Conservation (phyloP, 768 basidiomycete species). For the Pleurotus sapidus region DNA sequence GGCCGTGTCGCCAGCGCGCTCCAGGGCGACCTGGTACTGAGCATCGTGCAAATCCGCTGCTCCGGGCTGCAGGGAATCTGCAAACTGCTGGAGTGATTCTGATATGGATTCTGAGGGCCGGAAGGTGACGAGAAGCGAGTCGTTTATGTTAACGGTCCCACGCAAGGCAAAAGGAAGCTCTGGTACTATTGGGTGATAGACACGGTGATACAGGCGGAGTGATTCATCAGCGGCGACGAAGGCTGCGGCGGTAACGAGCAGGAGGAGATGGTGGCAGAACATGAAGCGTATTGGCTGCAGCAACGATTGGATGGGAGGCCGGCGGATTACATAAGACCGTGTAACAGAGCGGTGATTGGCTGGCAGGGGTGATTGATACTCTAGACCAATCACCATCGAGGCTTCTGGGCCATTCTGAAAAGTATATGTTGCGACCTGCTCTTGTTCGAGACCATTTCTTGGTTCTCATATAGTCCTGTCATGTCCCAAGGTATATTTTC, state of each 20-base stretch:
- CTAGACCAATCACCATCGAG: slow-evolving; percentile 7
- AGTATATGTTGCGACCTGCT: neutral
- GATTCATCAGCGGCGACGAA: slow-evolving; percentile 13
- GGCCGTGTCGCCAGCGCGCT: slow-evolving; percentile 36
- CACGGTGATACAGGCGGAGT: slow-evolving; percentile 44
- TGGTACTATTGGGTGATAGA: slow-evolving; percentile 44
- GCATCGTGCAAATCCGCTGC: slow-evolving; percentile 32
- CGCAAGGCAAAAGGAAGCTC: slow-evolving; percentile 39
- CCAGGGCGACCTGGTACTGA: slow-evolving; percentile 73
- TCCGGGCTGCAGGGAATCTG: slow-evolving; percentile 32
- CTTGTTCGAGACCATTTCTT: slow-evolving; percentile 10
- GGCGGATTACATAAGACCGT: neutral
- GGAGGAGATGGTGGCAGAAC: slow-evolving; percentile 10
- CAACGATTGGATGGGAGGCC: neutral
- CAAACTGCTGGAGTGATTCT: slow-evolving; percentile 45
- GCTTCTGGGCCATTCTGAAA: slow-evolving; percentile 2
- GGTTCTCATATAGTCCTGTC: slow-evolving; percentile 8
- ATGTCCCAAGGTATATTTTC: slow-evolving; percentile 1
- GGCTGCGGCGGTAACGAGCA: slow-evolving; percentile 17
- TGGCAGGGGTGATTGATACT: slow-evolving; percentile 7
- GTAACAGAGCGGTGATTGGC: slow-evolving; percentile 17
- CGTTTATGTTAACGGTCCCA: slow-evolving; percentile 35
- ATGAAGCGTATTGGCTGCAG: neutral
- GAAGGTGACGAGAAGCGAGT: slow-evolving; percentile 27
- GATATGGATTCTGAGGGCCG: slow-evolving; percentile 37